A percentile compares a stretch with the other conserved stretches of the same genome.
Conservation (phyloP, 2,329 filamentous ascomycete species). For the Sordariomycetes sp. region DNA sequence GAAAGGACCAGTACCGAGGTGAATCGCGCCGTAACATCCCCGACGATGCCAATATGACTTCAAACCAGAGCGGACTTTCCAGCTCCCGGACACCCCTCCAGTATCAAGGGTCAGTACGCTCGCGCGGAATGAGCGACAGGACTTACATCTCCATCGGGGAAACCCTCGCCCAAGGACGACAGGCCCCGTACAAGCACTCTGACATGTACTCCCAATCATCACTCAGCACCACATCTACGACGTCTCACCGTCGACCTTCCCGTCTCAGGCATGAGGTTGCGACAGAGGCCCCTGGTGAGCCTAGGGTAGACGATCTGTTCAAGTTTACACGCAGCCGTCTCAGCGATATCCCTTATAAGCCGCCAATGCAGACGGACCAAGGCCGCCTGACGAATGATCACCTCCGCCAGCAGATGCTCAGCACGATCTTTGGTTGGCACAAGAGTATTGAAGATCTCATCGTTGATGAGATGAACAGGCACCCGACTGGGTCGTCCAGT, state of each 20-base stretch:
- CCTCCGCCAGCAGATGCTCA: constrained; percentile 80
- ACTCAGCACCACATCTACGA: constrained; percentile 34
- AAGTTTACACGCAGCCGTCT: constrained; percentile 72
- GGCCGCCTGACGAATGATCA: constrained; percentile 60
- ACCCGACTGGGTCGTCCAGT: constrained; percentile 59
- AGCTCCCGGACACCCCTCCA: constrained; percentile 37
- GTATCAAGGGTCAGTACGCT: constrained; percentile 36
- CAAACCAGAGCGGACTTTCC: constrained; percentile 50
- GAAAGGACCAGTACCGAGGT: neutral
- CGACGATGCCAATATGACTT: constrained; percentile 42
- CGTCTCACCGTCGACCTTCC: constrained; percentile 41
- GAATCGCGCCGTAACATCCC: neutral
- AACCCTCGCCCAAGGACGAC: constrained; percentile 32
- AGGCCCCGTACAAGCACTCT: constrained; percentile 17
- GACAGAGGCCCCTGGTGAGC: constrained; percentile 24
- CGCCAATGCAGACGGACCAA: constrained; percentile 45
- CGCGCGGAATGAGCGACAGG: constrained; percentile 43
- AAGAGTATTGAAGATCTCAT: constrained; percentile 71
- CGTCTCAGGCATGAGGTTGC: constrained; percentile 69
- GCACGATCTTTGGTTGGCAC: constrained; percentile 90
- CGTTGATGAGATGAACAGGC: constrained; percentile 68
- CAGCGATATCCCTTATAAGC: constrained; percentile 70
- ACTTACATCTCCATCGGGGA: constrained; percentile 55
- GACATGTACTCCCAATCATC: constrained; percentile 46
- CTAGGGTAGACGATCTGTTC: constrained; percentile 61